Percentiles rank a stretch among this genome's conserved stretches.
phyloP scores from a whole-genome alignment of 257 asterid genomes.

The Ilex asprella region DNA sequence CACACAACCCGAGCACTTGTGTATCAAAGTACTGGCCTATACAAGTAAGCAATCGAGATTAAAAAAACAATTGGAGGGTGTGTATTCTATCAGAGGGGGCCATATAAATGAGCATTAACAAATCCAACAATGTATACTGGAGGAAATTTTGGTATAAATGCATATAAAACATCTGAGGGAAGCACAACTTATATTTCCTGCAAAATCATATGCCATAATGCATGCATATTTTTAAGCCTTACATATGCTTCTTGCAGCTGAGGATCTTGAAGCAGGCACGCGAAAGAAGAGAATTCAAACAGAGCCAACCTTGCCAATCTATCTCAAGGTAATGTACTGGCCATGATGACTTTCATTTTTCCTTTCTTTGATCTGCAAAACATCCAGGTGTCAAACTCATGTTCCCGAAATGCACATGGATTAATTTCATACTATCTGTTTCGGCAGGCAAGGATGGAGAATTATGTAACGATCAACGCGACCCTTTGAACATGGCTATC shows the following conservation, averaged over 20 bases:
- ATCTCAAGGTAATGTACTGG: constrained; percentile 60
- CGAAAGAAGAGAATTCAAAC: constrained; percentile 57
- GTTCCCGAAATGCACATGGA: constrained; percentile 13
- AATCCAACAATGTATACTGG: no score
- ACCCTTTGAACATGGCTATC: constrained; percentile 49
- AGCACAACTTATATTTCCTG: no score
- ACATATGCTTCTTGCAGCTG: constrained; percentile 41
- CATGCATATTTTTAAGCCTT: background rate
- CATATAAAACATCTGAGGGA: no score
- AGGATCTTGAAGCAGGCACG: constrained; percentile 82
- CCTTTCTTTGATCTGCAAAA: constrained; percentile 5
- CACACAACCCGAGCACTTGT: no score
- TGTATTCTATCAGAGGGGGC: no score
- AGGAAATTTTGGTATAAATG: no score
- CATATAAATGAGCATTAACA: no score
- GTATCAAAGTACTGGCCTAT: no score
- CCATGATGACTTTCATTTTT: background rate
- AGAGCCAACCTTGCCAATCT: constrained; percentile 84
- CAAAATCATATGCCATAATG: background rate
- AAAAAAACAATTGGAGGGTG: no score
- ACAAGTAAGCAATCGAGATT: no score
- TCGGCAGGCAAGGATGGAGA: constrained; percentile 62
- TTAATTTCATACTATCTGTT: constrained; percentile 45
- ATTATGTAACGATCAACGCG: constrained; percentile 42
- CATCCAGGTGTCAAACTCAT: constrained; percentile 12